These are phyloP conservation scores for Macrophomina tecta DNA, from an alignment of 2,329 filamentous ascomycete genomes.

Conservation along the genomic window DNA sequence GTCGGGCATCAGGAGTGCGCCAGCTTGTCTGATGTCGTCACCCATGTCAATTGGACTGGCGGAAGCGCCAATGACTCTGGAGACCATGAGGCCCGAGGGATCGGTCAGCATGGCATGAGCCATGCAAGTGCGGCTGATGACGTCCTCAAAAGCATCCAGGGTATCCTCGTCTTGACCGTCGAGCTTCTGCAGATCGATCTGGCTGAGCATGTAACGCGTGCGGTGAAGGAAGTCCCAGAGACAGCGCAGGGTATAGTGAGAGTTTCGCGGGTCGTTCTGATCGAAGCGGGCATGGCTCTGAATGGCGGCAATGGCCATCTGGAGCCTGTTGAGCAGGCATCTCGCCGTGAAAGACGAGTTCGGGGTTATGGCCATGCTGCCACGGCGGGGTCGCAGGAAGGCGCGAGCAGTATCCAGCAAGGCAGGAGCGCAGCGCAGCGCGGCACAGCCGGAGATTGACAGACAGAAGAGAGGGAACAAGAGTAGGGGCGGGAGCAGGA, in stretches of 20 bases:
- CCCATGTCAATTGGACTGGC: constrained; percentile 9
- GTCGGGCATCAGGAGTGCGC: constrained; percentile 11
- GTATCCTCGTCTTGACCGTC: neutral
- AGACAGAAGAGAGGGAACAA: neutral
- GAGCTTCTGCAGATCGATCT: constrained; percentile 8
- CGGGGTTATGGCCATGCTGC: neutral
- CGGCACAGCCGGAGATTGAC: too few relatives aligned
- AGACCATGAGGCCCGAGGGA: constrained; percentile 4
- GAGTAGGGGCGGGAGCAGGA: neutral
- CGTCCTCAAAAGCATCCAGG: neutral
- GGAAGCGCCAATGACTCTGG: neutral
- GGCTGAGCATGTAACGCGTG: neutral
- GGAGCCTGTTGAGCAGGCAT: constrained; percentile 3
- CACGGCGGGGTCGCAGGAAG: neutral
- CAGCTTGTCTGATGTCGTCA: neutral
- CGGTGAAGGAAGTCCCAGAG: constrained; percentile 17
- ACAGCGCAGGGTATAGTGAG: constrained; percentile 9
- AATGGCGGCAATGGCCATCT: neutral
- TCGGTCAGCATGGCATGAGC: constrained; percentile 15
- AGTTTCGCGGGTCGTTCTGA: neutral
- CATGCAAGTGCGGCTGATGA: constrained; percentile 6
- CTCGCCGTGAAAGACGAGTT: constrained; percentile 10
- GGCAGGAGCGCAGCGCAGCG: neutral
- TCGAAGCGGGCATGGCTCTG: neutral
- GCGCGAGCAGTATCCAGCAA: neutral